Base-by-base conservation (phyloP, 2,329 filamentous ascomycete genomes). In the Zymoseptoria crescenta region DNA sequence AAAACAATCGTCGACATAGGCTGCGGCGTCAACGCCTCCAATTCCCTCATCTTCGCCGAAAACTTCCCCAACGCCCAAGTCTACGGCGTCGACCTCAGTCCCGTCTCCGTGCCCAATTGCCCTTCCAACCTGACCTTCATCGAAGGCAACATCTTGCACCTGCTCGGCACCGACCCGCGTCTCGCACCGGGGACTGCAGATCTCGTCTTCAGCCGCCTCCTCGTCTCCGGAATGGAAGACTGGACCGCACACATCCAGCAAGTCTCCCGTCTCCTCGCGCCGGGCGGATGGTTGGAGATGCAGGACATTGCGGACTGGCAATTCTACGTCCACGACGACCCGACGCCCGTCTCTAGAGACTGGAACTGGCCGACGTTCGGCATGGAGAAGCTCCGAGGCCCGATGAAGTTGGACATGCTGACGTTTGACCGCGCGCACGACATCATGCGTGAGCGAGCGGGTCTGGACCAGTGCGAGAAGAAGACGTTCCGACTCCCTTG, bases 41-140 rank as follows among this genome's bases (percentile, higher is more conserved):
- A 30, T 13, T 21, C 29, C 8, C n/a, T 55, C 24, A 30, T 30
- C 53, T 55, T 41, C 21, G 29, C 53, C 24, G n/a, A 1, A 21
- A 20, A 6, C 19, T 55, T 48, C 29, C 50, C 50, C 19, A 16
- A 52, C 16, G 50, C 50, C n/a, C 50, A 52, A 28, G n/a, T 52
- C 19, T 52, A 52, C 50, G 50, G 50, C 20, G 50, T 52, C 2
- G 50, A 52, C 28, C 28, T 52, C 8, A 28, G 21, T n/a, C 50
- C 20, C 24, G 50, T 52, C 19, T 59, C 61, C 58, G 64, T 74
- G 20, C 24, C 48, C 16, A 24, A 54, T 45, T 41, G 56, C 5
- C 57, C 60, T 2, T 13, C 13, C 4, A 62, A 62, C 41, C 57
- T 57, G 7, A 30, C 48, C 21, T 62, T 62, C 27, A 59, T 62